A percentile compares a stretch with the other conserved stretches of the same genome.
Conservation (phyloP, 2,329 filamentous ascomycete genomes). For the Fusarium albosuccineum region DNA sequence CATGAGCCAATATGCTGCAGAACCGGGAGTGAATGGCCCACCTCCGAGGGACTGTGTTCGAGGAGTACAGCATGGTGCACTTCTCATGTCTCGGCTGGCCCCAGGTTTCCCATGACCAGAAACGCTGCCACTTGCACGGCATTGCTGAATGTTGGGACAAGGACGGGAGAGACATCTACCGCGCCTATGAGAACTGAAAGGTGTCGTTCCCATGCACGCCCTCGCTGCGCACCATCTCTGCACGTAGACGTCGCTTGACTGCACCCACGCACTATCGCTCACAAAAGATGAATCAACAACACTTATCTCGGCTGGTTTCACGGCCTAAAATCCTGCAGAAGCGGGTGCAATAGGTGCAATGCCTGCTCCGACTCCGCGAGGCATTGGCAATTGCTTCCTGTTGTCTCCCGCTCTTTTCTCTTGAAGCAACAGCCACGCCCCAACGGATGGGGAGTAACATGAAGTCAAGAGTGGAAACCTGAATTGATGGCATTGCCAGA, state of each 20-base stretch:
- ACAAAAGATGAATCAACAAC: constrained; percentile 28
- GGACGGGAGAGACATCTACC: constrained; percentile 3
- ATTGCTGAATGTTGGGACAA: constrained; percentile 1
- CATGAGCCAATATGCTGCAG: constrained; percentile 12
- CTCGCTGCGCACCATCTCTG: constrained; percentile 17
- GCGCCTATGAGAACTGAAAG: constrained; percentile 9
- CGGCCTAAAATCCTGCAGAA: constrained; percentile 21
- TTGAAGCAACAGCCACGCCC: not conserved
- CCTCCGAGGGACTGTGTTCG: not conserved
- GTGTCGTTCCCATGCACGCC: constrained; percentile 23
- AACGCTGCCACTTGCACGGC: not conserved
- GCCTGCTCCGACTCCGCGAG: constrained; percentile 32
- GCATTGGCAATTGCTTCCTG: constrained; percentile 11
- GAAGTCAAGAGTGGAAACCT: not conserved
- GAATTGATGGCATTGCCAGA: constrained; percentile 5
- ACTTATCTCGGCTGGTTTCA: constrained; percentile 37
- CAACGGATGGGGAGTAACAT: constrained; percentile 2
- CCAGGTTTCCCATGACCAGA: constrained; percentile 8
- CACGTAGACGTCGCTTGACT: constrained; percentile 27
- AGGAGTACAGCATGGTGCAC: constrained; percentile 2
- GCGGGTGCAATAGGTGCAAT: constrained; percentile 16
- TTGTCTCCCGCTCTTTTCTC: constrained; percentile 38
- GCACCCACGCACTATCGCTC: constrained; percentile 20
- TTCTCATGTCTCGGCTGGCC: constrained; percentile 8
- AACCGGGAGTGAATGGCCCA: not conserved